Conservation (phyloP, 768 basidiomycete species). For the Tephrocybe sp. region DNA sequence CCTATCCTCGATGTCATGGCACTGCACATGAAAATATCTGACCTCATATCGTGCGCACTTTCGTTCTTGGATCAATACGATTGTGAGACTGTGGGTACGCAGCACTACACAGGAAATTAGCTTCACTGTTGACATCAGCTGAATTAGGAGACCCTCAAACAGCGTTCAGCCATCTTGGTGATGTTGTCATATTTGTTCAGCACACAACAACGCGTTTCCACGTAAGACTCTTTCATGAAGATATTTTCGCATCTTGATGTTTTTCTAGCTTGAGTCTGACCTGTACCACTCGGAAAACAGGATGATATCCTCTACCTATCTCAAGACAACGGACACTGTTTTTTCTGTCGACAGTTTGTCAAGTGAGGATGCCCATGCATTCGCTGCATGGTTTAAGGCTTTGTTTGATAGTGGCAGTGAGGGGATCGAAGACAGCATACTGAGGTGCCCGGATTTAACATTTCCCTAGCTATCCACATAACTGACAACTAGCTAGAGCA, state of each 20-base stretch:
- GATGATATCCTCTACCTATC: constrained; percentile 48
- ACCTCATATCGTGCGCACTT: constrained; percentile 64
- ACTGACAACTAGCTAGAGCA: constrained; percentile 41
- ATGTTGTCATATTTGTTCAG: constrained; percentile 77
- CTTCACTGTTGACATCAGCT: not conserved
- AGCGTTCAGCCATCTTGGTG: constrained; percentile 74
- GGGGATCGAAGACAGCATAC: constrained; percentile 80
- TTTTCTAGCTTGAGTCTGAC: constrained; percentile 48
- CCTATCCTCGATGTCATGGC: constrained; percentile 66
- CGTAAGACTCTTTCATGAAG: constrained; percentile 31
- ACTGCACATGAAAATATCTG: constrained; percentile 62
- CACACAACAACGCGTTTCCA: constrained; percentile 64
- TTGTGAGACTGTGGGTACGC: constrained; percentile 77
- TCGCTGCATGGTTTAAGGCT: constrained; percentile 70
- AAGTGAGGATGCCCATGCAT: constrained; percentile 42
- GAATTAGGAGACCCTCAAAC: constrained; percentile 77
- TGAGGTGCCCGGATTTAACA: constrained; percentile 40
- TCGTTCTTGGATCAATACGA: constrained; percentile 70
- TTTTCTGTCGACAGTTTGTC: constrained; percentile 40
- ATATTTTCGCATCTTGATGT: not conserved
- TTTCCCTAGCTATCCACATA: not conserved
- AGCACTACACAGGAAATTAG: not conserved
- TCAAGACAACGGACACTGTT: constrained; percentile 47
- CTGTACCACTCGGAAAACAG: constrained; percentile 46
- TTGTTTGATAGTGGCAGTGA: constrained; percentile 77